These are phyloP conservation scores for Senna siamea DNA, from an alignment of 306 rosid genomes.

Conservation along the genomic window DNA sequence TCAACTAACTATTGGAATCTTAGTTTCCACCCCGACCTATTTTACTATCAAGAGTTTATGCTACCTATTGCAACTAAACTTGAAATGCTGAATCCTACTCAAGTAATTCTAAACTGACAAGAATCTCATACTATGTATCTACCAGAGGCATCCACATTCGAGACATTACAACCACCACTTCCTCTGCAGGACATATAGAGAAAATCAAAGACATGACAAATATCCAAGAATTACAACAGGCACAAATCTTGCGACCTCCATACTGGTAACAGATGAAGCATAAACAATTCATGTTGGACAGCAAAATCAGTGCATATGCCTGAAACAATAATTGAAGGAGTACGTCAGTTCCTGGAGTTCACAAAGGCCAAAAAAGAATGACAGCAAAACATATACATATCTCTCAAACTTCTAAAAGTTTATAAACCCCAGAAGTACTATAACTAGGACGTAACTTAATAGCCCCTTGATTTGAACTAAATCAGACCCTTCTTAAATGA, in stretches of 20 bases:
- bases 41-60: slow-evolving; percentile 16
- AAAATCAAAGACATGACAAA: slow-evolving; percentile 42
- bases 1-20: neutral
- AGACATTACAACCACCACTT: slow-evolving; percentile 47
- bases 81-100: slow-evolving; percentile 31
- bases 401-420: slow-evolving; percentile 15
- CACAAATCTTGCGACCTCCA: slow-evolving; percentile 60
- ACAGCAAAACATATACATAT: slow-evolving; percentile 21
- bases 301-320: slow-evolving; percentile 48
- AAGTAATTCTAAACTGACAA: slow-evolving; percentile 36
- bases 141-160: slow-evolving; percentile 59
- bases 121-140: slow-evolving; percentile 56
- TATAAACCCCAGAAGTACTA: slow-evolving; percentile 15
- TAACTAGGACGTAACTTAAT: slow-evolving; percentile 1
- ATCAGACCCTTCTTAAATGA: slow-evolving; percentile 19
- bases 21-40: slow-evolving; percentile 27
- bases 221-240: slow-evolving; percentile 50
- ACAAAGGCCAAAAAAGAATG: slow-evolving; percentile 29
- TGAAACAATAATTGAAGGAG: slow-evolving; percentile 45
- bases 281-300: slow-evolving; percentile 50
- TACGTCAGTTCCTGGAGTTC: slow-evolving; percentile 36
- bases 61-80: slow-evolving; percentile 41
- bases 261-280: slow-evolving; percentile 49
- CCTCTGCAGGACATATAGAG: slow-evolving; percentile 36
- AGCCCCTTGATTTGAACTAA: neutral